Evolutionary conservation across 805 yeast species (phyloP).

Genomic region (Hanseniaspora taiwanica): DNA sequence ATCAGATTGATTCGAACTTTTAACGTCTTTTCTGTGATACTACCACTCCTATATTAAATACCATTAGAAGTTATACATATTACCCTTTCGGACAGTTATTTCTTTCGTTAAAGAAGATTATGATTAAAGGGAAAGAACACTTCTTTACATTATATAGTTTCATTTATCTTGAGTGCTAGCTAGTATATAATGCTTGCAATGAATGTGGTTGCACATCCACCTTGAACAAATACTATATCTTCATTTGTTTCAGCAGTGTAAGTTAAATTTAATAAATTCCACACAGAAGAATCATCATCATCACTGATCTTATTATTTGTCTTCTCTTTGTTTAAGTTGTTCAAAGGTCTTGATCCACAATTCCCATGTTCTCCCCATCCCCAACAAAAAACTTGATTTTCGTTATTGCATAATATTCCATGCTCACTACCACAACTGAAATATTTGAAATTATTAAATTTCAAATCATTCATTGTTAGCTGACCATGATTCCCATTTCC

Average conservation of each 20-base stretch:
- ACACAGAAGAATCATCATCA: neutral
- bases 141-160: constrained; percentile 40
- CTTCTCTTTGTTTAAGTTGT: neutral
- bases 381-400: constrained; percentile 50
- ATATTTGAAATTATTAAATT: constrained; percentile 1
- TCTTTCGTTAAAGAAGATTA: constrained; percentile 9
- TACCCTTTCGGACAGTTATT: constrained; percentile 48
- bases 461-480: constrained; percentile 19
- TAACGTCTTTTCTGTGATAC: constrained; percentile 6
- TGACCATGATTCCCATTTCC: constrained; percentile 81
- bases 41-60: constrained; percentile 26
- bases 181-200: constrained; percentile 13
- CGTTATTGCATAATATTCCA: constrained; percentile 31
- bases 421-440: constrained; percentile 72
- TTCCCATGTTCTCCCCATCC: constrained; percentile 99
- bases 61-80: constrained; percentile 60
- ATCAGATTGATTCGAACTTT: neutral
- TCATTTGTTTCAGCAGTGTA: constrained; percentile 15
- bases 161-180: neutral
- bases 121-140: constrained; percentile 18
- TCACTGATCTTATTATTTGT: constrained; percentile 5
- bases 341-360: constrained; percentile 39
- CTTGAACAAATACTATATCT: constrained; percentile 26
- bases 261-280: constrained; percentile 19
- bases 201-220: constrained; percentile 67